phyloP scores from a whole-genome alignment of 805 yeast genomes.

The Lipomyces orientalis region DNA sequence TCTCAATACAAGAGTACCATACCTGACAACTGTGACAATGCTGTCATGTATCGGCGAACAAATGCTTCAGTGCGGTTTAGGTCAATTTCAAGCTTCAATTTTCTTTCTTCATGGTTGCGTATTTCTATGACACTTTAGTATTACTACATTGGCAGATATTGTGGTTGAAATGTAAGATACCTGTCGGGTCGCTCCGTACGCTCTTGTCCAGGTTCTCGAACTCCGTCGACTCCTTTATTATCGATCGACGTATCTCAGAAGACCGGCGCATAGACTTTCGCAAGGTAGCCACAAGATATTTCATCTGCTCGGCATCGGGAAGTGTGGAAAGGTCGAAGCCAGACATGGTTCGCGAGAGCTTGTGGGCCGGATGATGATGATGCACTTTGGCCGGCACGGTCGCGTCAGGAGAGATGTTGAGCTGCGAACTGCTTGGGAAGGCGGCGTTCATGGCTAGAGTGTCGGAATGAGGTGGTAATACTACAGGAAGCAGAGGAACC shows the following conservation, averaged over 20 bases:
- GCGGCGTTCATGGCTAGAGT: background rate
- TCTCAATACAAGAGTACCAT: background rate
- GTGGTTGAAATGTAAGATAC: background rate
- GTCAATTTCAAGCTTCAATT: conserved; percentile 26
- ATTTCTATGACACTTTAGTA: conserved; percentile 10
- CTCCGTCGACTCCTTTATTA: conserved; percentile 8
- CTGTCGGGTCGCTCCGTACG: conserved; percentile 12
- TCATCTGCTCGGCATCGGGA: conserved; percentile 33
- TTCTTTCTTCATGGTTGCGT: conserved; percentile 7
- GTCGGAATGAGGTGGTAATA: background rate
- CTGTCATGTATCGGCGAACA: conserved; percentile 27
- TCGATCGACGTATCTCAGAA: conserved; percentile 23
- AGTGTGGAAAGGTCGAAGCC: conserved; percentile 26
- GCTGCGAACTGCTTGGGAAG: background rate
- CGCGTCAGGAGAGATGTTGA: conserved; percentile 3
- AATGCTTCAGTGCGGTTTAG: conserved; percentile 31
- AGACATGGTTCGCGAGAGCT: conserved; percentile 24
- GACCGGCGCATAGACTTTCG: conserved; percentile 25
- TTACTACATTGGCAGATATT: too few species aligned
- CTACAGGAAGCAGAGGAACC: background rate
- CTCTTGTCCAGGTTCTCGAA: conserved; percentile 9
- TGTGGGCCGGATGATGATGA: conserved; percentile 11
- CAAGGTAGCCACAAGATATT: conserved; percentile 23
- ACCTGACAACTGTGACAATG: conserved; percentile 30
- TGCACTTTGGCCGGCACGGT: conserved; percentile 7